Percentiles rank a stretch among this genome's conserved stretches.
phyloP scores from a whole-genome alignment of 768 basidiomycete species.

The Daedaleopsis sinensis region DNA sequence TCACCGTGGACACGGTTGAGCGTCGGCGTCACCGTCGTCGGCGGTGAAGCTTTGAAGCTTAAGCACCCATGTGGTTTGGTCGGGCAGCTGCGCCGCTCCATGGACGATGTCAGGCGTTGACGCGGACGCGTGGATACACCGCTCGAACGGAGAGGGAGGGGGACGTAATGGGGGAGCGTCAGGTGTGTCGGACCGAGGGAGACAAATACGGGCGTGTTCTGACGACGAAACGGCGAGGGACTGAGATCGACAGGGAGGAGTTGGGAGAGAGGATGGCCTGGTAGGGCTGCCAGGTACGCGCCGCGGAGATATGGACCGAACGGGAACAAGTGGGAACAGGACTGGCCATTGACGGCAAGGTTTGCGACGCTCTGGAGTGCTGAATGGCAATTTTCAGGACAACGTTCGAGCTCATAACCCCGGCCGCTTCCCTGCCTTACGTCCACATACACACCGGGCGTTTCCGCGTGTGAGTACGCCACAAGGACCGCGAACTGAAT shows the following conservation, averaged over 20 bases:
- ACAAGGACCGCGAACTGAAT: neutral
- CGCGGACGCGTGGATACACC: slow-evolving; percentile 2
- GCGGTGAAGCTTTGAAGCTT: no score
- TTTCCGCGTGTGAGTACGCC: neutral
- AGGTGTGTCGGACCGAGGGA: neutral
- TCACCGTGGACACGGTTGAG: neutral
- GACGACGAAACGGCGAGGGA: no score
- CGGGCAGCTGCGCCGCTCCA: neutral
- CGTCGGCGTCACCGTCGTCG: neutral
- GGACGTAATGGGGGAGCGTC: neutral
- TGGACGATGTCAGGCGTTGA: slow-evolving; percentile 10
- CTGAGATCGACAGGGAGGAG: no score
- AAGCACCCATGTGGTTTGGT: no score
- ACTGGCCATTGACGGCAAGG: no score
- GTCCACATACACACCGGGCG: neutral
- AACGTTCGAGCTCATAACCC: neutral
- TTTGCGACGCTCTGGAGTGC: neutral
- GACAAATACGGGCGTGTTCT: neutral
- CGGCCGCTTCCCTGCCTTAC: neutral
- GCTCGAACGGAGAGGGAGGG: neutral
- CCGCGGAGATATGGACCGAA: neutral
- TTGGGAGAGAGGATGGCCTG: neutral
- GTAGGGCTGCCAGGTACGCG: neutral
- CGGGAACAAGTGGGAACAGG: neutral
- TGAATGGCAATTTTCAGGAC: neutral